phyloP scores from a whole-genome alignment of 2,329 filamentous ascomycete genomes.

The Fusarium nanum region DNA sequence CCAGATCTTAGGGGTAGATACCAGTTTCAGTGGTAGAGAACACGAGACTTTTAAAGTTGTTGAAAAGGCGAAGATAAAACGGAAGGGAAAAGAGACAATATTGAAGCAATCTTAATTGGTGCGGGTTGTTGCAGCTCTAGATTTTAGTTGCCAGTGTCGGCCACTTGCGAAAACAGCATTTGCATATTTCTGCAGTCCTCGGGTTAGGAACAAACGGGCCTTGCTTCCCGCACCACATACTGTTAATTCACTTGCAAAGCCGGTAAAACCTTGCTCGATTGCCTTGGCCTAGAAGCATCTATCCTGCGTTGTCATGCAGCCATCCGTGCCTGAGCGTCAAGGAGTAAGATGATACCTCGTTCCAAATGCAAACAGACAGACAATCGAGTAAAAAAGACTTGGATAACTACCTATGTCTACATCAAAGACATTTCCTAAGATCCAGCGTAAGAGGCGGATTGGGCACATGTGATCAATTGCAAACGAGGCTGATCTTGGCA shows the following conservation, averaged over 20 bases:
- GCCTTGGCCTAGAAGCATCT: constrained; percentile 57
- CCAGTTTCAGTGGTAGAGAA: neutral
- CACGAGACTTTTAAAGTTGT: neutral
- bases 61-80: neutral
- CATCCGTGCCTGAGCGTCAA: constrained; percentile 63
- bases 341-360: constrained; percentile 61
- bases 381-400: constrained; percentile 20
- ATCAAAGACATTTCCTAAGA: constrained; percentile 47
- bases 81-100: too few relatives aligned
- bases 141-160: neutral
- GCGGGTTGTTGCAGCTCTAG: neutral
- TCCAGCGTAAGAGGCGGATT: constrained; percentile 46
- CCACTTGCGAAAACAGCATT: neutral
- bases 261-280: constrained; percentile 50
- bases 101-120: neutral
- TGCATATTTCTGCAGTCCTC: neutral
- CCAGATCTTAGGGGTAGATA: neutral
- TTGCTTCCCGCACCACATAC: neutral
- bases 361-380: constrained; percentile 56
- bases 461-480: constrained; percentile 55
- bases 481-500: constrained; percentile 54
- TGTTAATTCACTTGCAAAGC: constrained; percentile 31
- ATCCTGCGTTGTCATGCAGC: constrained; percentile 63
- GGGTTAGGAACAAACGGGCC: neutral
- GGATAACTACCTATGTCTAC: constrained; percentile 39